Conservation (phyloP, 2,329 filamentous ascomycete genomes). For the Scedosporium minutisporum region DNA sequence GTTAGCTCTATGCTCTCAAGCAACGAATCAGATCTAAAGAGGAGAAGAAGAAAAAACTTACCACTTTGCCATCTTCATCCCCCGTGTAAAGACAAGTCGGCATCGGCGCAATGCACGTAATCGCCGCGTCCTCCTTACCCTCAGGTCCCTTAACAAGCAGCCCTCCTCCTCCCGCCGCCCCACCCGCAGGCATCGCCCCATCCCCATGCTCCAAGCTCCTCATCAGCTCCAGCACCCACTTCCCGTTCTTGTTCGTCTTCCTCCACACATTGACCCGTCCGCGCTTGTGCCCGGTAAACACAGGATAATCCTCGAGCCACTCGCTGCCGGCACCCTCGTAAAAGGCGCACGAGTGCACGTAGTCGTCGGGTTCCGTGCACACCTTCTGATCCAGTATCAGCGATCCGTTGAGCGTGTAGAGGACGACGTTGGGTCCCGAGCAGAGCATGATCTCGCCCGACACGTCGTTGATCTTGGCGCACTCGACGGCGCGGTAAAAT, state of each 20-base stretch:
- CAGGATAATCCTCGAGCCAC: constrained; percentile 76
- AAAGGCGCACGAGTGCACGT: constrained; percentile 73
- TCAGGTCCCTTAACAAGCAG: constrained; percentile 20
- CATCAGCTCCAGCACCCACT: constrained; percentile 69
- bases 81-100: constrained; percentile 81
- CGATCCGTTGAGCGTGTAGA: constrained; percentile 85
- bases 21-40: neutral
- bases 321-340: constrained; percentile 88
- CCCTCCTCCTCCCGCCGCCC: neutral
- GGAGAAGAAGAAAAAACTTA: constrained; percentile 22
- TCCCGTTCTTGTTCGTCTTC: constrained; percentile 44
- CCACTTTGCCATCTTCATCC: constrained; percentile 81
- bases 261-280: constrained; percentile 77
- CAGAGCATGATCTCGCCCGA: constrained; percentile 85
- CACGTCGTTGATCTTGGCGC: constrained; percentile 79
- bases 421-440: constrained; percentile 59
- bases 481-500: constrained; percentile 50
- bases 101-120: constrained; percentile 80
- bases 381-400: constrained; percentile 74
- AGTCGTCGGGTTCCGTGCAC: constrained; percentile 57
- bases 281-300: constrained; percentile 80
- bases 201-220: constrained; percentile 77
- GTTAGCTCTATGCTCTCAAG: constrained; percentile 6
- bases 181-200: constrained; percentile 10
- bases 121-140: constrained; percentile 55